Evolutionary conservation across 2,329 filamentous ascomycete genomes (phyloP), one percentile per base, ranked within the genome.

Genomic region (Ampelomyces quisqualis): DNA sequence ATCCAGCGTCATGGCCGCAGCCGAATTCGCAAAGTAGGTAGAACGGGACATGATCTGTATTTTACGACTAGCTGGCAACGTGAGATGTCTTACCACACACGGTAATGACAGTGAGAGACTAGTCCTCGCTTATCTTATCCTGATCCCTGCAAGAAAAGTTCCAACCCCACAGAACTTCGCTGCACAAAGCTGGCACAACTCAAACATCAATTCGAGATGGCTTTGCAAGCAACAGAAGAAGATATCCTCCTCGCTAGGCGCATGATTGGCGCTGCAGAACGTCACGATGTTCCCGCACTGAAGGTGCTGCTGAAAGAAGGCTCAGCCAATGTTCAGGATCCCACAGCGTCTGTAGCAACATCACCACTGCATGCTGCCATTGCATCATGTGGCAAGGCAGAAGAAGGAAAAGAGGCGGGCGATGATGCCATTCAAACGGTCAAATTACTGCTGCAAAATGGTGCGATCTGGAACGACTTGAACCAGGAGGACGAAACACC

Each of bases 401-500:
- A 61, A 15, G 55, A 60, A 2, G 56, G 52, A 22, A 60, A 64
- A 46, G 55, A 63, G 40, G 55, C 51, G 1, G 48, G 47, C 7
- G 57, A 64, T 13, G 52, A 56, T 23, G 62, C 60, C 0, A 34
- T 66, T 5, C 51, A 62, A 27, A 67, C 62, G 0, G 57, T 67
- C 11, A 44, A 63, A 13, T 42, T 64, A 7, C 34, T 68, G 20
- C 58, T 68, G 8, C 49, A 65, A 33, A 67, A 68, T 40, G 65
- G 65, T n/a, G 64, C 62, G 13, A 67, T 68, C 39, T 68, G 64
- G 65, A 68, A 68, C 36, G 65, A 67, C 36, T 42, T 67, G 40
- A 66, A 67, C 49, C 62, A 59, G 34, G 57, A 66, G 21, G 65
- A 66, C 28, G 65, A 68, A n/a, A 67, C 65, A 10, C 65, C 64